These are phyloP conservation scores for Globisporangium parvum DNA, from an alignment of 352 stramenopile genomes.

Conservation along the genomic window DNA sequence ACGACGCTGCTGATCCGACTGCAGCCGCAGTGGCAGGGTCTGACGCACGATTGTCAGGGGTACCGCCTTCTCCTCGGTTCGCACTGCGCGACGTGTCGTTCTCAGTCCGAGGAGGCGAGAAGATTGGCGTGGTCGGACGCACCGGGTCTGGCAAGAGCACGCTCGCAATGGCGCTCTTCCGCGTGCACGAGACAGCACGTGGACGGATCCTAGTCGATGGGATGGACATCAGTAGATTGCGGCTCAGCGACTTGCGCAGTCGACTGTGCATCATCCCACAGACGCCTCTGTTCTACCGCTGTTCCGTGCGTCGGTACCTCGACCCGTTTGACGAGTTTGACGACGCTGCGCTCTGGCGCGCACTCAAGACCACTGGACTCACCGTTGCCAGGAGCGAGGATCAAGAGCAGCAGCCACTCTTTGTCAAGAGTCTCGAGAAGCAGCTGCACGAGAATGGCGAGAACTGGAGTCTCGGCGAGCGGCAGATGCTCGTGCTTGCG, in stretches of 20 bases:
- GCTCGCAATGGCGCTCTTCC: conserved; percentile 46
- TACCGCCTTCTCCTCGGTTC: no score
- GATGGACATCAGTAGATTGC: conserved; percentile 43
- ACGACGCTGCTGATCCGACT: conserved; percentile 12
- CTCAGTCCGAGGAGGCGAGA: conserved; percentile 29
- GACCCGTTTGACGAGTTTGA: conserved; percentile 83
- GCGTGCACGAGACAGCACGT: conserved; percentile 28
- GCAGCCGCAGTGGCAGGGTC: no score
- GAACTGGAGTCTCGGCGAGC: conserved; percentile 89
- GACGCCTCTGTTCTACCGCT: conserved; percentile 89
- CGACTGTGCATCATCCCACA: conserved; percentile 71
- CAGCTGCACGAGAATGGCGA: conserved; percentile 33
- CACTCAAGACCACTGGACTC: conserved; percentile 9
- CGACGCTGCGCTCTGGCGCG: conserved; percentile 43
- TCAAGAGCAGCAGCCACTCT: no score
- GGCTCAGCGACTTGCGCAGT: conserved; percentile 24
- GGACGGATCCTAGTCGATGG: conserved; percentile 87
- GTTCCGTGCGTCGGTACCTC: conserved; percentile 87
- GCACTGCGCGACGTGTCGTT: conserved; percentile 43
- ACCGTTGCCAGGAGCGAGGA: no score
- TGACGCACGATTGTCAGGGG: no score
- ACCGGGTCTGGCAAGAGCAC: conserved; percentile 54
- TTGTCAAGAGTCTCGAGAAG: conserved; percentile 29
- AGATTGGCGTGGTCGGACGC: conserved; percentile 45
- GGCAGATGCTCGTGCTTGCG: conserved; percentile 87